Percentiles rank a stretch among this genome's conserved stretches.
Conservation (phyloP, 2,329 filamentous ascomycete species). For the Exutisphaerella laricina region DNA sequence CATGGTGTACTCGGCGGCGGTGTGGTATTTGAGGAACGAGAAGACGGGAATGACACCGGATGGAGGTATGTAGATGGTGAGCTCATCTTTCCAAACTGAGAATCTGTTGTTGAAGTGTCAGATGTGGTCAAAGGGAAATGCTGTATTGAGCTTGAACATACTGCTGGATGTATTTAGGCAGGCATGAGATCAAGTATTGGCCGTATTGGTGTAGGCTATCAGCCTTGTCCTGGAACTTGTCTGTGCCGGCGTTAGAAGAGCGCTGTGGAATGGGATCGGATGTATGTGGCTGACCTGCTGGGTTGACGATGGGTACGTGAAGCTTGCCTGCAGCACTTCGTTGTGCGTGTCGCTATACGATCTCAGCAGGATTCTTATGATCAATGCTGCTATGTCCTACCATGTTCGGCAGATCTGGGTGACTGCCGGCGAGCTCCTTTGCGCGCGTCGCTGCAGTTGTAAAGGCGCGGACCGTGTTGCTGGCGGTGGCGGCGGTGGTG, state of each 20-base stretch:
- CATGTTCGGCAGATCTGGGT: constrained; percentile 43
- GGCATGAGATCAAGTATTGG: constrained; percentile 89
- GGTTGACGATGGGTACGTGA: constrained; percentile 77
- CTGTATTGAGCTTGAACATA: constrained; percentile 24
- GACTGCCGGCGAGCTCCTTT: constrained; percentile 41
- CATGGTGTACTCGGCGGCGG: constrained; percentile 92
- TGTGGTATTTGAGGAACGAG: constrained; percentile 95
- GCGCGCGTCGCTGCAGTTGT: constrained; percentile 38
- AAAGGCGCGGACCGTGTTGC: constrained; percentile 38
- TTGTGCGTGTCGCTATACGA: constrained; percentile 30
- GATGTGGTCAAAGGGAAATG: neutral
- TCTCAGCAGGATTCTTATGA: neutral
- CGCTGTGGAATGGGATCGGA: neutral
- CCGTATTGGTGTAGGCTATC: constrained; percentile 90
- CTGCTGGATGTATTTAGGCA: constrained; percentile 98
- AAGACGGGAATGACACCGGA: constrained; percentile 86
- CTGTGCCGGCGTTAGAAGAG: constrained; percentile 34
- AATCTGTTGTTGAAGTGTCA: constrained; percentile 50
- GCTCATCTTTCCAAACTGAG: constrained; percentile 98
- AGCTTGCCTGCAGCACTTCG: constrained; percentile 50
- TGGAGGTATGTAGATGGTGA: constrained; percentile 71
- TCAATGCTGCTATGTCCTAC: neutral
- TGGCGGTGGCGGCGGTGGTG: no score
- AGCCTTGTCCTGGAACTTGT: constrained; percentile 84
- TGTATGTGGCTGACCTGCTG: constrained; percentile 44